Evolutionary conservation across 2,329 filamentous ascomycete species (phyloP).

Genomic region (Aschersonia sp.): DNA sequence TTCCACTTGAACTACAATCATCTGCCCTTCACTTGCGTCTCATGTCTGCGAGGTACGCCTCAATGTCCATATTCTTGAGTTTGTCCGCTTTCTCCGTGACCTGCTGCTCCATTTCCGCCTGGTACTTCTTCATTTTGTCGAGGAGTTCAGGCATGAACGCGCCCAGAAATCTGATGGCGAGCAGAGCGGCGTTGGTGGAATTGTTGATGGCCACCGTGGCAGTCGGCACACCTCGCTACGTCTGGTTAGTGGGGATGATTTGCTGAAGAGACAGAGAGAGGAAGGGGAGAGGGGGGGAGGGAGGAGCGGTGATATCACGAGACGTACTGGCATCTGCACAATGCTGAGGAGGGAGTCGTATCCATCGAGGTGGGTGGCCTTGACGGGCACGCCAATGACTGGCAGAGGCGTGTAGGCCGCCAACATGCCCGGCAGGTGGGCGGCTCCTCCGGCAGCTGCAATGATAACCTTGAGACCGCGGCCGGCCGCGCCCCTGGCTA

Average conservation of each 20-base stretch:
- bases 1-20: no score
- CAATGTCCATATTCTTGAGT: conserved; percentile 40
- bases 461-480: conserved; percentile 61
- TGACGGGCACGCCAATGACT: conserved; percentile 66
- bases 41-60: conserved; percentile 34
- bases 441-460: conserved; percentile 61
- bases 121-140: conserved; percentile 44
- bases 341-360: conserved; percentile 59
- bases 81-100: conserved; percentile 47
- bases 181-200: conserved; percentile 59
- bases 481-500: conserved; percentile 46
- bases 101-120: conserved; percentile 45
- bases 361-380: conserved; percentile 58
- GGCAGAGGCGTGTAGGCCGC: conserved; percentile 57
- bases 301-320: background rate
- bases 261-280: conserved; percentile 11
- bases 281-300: background rate
- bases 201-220: conserved; percentile 72
- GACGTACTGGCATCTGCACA: conserved; percentile 58
- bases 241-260: conserved; percentile 10
- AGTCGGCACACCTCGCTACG: conserved; percentile 47
- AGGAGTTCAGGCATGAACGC: conserved; percentile 39
- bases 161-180: conserved; percentile 57
- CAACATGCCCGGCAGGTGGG: conserved; percentile 62
- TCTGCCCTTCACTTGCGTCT: conserved; percentile 9